These are phyloP conservation scores for Xylaria arbuscula DNA, from an alignment of 2,329 filamentous ascomycete genomes.

Conservation along the genomic window DNA sequence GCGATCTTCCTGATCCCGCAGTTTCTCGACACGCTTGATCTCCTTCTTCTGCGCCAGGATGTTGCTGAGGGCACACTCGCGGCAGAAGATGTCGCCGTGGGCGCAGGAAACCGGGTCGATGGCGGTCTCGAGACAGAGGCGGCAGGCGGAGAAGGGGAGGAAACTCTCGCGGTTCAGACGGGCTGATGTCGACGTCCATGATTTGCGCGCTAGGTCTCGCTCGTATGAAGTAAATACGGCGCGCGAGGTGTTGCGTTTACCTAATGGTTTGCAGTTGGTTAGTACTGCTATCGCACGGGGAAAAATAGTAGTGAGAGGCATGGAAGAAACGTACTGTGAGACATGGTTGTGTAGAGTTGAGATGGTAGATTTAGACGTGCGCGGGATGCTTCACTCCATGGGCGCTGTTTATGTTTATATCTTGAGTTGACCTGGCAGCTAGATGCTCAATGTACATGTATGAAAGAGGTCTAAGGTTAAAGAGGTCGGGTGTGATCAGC, in stretches of 20 bases:
- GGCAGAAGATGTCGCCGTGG: conserved; percentile 91
- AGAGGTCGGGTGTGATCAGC: too few relatives aligned
- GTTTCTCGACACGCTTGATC: conserved; percentile 81
- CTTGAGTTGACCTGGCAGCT: not conserved
- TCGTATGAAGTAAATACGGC: conserved; percentile 96
- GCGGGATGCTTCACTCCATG: conserved; percentile 1
- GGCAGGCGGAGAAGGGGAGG: conserved; percentile 88
- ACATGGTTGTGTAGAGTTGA: conserved; percentile 51
- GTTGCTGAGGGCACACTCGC: conserved; percentile 91
- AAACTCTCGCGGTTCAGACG: conserved; percentile 91
- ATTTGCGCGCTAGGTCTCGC: conserved; percentile 80
- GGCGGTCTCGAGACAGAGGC: conserved; percentile 84
- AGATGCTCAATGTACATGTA: not conserved
- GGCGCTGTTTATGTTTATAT: not conserved
- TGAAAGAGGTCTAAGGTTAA: not conserved
- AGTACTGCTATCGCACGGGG: not conserved
- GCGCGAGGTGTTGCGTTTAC: conserved; percentile 90
- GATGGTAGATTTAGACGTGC: not conserved
- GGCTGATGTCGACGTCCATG: conserved; percentile 85
- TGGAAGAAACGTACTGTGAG: conserved; percentile 54
- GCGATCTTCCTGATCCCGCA: conserved; percentile 68
- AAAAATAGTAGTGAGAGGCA: not conserved
- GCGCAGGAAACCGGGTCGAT: conserved; percentile 85
- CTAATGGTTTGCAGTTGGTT: conserved; percentile 51
- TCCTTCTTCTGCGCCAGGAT: conserved; percentile 93